Conservation (phyloP, 805 yeast genomes). For the Metschnikowia sp. region DNA sequence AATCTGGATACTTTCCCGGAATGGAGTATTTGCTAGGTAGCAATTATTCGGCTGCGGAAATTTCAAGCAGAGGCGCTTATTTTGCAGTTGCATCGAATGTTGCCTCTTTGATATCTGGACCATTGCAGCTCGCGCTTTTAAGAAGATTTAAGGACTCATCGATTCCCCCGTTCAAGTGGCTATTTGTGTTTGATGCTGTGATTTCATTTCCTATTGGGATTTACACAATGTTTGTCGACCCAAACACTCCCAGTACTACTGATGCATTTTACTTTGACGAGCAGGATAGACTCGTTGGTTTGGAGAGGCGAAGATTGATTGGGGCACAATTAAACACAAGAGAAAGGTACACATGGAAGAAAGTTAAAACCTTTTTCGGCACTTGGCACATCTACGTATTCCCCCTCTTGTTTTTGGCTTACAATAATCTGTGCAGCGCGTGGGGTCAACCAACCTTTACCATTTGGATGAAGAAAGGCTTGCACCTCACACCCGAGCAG, state of each 20-base stretch:
- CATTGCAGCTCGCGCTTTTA: conserved; percentile 29
- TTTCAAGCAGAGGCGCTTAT: conserved; percentile 28
- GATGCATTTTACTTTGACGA: conserved; percentile 28
- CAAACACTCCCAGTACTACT: conserved; percentile 35
- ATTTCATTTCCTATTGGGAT: conserved; percentile 32
- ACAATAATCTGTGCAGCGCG: conserved; percentile 34
- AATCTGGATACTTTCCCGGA: conserved; percentile 54
- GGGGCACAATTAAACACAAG: conserved; percentile 38
- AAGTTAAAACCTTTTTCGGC: conserved; percentile 37
- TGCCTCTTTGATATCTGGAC: conserved; percentile 31
- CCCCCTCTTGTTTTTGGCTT: conserved; percentile 38
- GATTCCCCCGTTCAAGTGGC: conserved; percentile 32
- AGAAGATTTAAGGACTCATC: conserved; percentile 20
- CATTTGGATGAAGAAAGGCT: conserved; percentile 42
- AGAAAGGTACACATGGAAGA: conserved; percentile 38
- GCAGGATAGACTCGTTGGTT: conserved; percentile 36
- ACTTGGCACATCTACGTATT: conserved; percentile 50
- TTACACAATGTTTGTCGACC: conserved; percentile 31
- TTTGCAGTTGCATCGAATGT: conserved; percentile 29
- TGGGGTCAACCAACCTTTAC: conserved; percentile 40
- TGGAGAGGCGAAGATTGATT: conserved; percentile 37
- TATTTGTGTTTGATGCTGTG: conserved; percentile 33
- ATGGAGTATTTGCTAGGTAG: conserved; percentile 50
- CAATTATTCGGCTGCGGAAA: conserved; percentile 26
- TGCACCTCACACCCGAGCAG: conserved; percentile 27